Evolutionary conservation across 1,284 basidiomycete species (phyloP).

Genomic region (Pulchroboletus neoregius): DNA sequence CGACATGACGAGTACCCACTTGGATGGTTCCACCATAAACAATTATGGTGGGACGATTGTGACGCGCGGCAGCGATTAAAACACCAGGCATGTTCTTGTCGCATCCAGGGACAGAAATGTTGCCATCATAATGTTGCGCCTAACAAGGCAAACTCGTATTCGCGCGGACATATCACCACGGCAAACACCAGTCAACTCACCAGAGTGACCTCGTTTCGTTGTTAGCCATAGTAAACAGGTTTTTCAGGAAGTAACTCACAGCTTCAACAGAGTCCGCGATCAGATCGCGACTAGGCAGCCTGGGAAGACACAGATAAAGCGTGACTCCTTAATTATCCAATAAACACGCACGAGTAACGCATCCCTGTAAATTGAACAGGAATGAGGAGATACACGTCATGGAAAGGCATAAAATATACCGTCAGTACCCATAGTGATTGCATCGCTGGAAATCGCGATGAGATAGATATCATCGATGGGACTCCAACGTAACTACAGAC

Average conservation of each 20-base stretch:
- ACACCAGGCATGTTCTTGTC: slow-evolving; percentile 96
- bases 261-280: slow-evolving; percentile 91
- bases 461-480: not conserved
- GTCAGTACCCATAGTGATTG: slow-evolving; percentile 80
- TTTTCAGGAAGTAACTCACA: slow-evolving; percentile 40
- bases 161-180: not conserved
- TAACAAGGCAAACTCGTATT: slow-evolving; percentile 25
- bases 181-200: slow-evolving; percentile 34
- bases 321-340: not conserved
- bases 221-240: slow-evolving; percentile 4
- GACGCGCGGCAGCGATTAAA: slow-evolving; percentile 78
- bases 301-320: slow-evolving; percentile 32
- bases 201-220: slow-evolving; percentile 54
- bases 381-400: slow-evolving; percentile 4
- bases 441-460: slow-evolving; percentile 48
- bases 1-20: slow-evolving; percentile 68
- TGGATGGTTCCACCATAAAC: slow-evolving; percentile 85
- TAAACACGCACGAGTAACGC: slow-evolving; percentile 67
- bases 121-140: slow-evolving; percentile 87
- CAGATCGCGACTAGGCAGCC: slow-evolving; percentile 82
- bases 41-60: slow-evolving; percentile 83
- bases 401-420: slow-evolving; percentile 42
- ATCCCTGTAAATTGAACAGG: slow-evolving; percentile 47
- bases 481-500: slow-evolving; percentile 33
- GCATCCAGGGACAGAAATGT: slow-evolving; percentile 79